Percentiles rank a stretch among this genome's conserved stretches.
Conservation (phyloP, 2,329 filamentous ascomycete species). For the Colletotrichum orbiculare region DNA sequence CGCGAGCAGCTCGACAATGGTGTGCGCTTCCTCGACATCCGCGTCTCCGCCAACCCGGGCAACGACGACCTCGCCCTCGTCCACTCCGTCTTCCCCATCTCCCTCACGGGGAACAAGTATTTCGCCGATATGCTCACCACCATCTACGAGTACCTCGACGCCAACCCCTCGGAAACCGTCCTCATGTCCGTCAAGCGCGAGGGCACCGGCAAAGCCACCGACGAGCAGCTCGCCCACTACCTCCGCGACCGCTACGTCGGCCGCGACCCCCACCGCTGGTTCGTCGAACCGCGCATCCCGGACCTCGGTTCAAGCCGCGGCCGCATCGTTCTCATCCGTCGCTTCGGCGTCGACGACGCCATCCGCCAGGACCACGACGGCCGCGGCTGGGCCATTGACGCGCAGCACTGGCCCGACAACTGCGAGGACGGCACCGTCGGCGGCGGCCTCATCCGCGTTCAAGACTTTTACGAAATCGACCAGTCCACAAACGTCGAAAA, state of each 20-base stretch:
- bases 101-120: slow-evolving; percentile 83
- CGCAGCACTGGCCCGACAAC: slow-evolving; percentile 85
- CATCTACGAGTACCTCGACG: slow-evolving; percentile 79
- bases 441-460: slow-evolving; percentile 82
- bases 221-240: slow-evolving; percentile 80
- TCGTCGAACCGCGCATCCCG: slow-evolving; percentile 80
- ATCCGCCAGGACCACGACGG: slow-evolving; percentile 61
- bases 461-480: slow-evolving; percentile 93
- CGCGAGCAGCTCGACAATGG: slow-evolving; percentile 86
- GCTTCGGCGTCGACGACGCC: slow-evolving; percentile 75
- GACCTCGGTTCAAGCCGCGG: slow-evolving; percentile 82
- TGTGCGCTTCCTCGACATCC: slow-evolving; percentile 93
- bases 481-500: slow-evolving; percentile 79
- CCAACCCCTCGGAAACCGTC: slow-evolving; percentile 83
- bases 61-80: slow-evolving; percentile 82
- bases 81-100: slow-evolving; percentile 90
- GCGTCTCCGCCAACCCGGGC: slow-evolving; percentile 68
- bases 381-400: slow-evolving; percentile 69
- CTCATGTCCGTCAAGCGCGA: slow-evolving; percentile 93
- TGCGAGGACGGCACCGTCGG: slow-evolving; percentile 78
- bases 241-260: slow-evolving; percentile 78
- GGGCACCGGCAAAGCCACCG: slow-evolving; percentile 82
- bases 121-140: slow-evolving; percentile 78
- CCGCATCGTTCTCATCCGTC: slow-evolving; percentile 84
- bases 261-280: slow-evolving; percentile 71